Percentiles rank a stretch among this genome's conserved stretches.
Conservation (phyloP, 2,329 filamentous ascomycete genomes). For the Ciborinia camelliae region DNA sequence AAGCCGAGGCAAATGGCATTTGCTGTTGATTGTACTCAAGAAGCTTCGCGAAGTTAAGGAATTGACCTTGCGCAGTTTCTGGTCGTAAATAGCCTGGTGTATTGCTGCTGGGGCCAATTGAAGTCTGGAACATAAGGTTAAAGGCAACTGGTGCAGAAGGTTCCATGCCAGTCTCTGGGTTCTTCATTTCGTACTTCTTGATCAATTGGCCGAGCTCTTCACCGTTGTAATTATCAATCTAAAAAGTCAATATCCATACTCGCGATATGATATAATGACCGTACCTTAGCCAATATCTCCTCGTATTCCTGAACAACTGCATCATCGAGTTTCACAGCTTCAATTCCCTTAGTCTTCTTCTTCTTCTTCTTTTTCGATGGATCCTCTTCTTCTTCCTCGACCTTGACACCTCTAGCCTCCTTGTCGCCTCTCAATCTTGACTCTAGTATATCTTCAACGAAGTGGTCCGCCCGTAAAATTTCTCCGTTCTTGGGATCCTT, state of each 20-base stretch:
- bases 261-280: neutral
- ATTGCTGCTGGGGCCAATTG: conserved; percentile 89
- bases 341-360: conserved; percentile 77
- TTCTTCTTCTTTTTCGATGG: conserved; percentile 84
- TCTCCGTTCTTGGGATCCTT: conserved; percentile 97
- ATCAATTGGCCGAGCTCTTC: conserved; percentile 84
- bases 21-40: conserved; percentile 92
- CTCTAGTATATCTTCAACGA: conserved; percentile 93
- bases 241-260: conserved; percentile 21
- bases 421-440: conserved; percentile 83
- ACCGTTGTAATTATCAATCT: conserved; percentile 92
- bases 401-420: conserved; percentile 80
- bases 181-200: conserved; percentile 85
- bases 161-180: conserved; percentile 74
- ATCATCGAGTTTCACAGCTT: conserved; percentile 83
- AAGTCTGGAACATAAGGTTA: conserved; percentile 98
- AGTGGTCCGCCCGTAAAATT: conserved; percentile 91
- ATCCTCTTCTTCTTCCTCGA: conserved; percentile 71
- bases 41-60: conserved; percentile 93
- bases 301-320: conserved; percentile 84
- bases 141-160: conserved; percentile 82
- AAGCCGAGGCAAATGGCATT: conserved; percentile 97
- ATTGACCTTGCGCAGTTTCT: conserved; percentile 96
- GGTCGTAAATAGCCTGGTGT: conserved; percentile 81
- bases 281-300: conserved; percentile 72